Evolutionary conservation across 1,284 basidiomycete genomes (phyloP), one percentile per base, ranked within the genome.

Genomic region (Sphagnurus paluster): DNA sequence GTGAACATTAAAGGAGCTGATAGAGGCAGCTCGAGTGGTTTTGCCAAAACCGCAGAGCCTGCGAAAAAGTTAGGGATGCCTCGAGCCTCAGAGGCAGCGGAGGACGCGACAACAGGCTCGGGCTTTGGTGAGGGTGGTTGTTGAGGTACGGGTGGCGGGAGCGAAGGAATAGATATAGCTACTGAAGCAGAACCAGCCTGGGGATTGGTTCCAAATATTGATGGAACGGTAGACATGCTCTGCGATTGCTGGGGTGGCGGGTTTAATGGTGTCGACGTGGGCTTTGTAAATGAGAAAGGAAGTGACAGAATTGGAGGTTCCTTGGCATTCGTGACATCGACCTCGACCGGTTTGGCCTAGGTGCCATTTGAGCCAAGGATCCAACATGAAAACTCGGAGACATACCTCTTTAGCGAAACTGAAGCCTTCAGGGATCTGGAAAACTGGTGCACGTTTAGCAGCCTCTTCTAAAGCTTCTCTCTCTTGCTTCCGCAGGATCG

Each of bases 351-450:
- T 14, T 60, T 50, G 23, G 57, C 57, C 65, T 67, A 46, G 61
- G 24, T 48, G 57, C 56, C 37, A 56, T 57, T 53, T 32, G 29
- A 11, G 29, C 14, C 14, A 46, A 23, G 11, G 24, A 25, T 11
- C 17, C 34, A 28, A 32, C 28, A 10, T 37, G 39, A 26, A 55
- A 26, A 26, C 6, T 49, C 21, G 41, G 48, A 25, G 21, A 70
- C 82, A 57, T 58, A 84, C 82, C 58, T 79, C 76, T 53, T 79
- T 77, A 2, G 81, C 76, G 56, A 90, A 89, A 39, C 71, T 79
- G 63, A 90, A 90, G 1, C 75, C 78, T 40, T 70, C 61, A n/a
- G 84, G 79, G 19, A 82, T 68, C 35, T 80, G 70, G 59, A 84
- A 88, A 8, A 70, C 64, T 1, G 83, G 80, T 10, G 65, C 69